Base-by-base conservation (phyloP, 2,329 filamentous ascomycete genomes). In the Epichloe sp. region DNA sequence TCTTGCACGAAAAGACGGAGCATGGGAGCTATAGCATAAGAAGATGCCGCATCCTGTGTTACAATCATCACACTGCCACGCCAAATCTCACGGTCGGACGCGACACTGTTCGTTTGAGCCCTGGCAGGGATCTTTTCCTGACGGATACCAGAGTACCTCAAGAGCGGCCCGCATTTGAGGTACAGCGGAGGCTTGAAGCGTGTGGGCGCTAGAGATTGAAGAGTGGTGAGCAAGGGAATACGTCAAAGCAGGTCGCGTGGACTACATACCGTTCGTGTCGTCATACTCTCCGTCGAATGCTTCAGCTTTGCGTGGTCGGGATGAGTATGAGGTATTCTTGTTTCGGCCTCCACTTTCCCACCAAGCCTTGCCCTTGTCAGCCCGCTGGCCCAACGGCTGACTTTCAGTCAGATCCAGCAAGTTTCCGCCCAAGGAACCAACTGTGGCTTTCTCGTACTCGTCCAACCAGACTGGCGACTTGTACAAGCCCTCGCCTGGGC, bases 61-160 rank as follows among this genome's bases (percentile, higher is more conserved):
- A 98, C 89, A 59, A 98, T 95, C 88, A 98, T 89, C 52, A 97
- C 77, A 54, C 82, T 94, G 5, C 93, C 93, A 64, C 90, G 81
- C 93, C 93, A 98, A 19, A 91, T 82, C 59, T 95, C 88, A 48
- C 81, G 78, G 43, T 88, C 82, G 0, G 62, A 50, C 12, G 62
- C 52, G 2, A 61, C 57, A 56, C 50, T 57, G 12, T 57, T 52
- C 21, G 56, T 61, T 41, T 59, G 60, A 6, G 61, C 47, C 48
- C 62, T 58, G 6, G 55, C 62, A 0, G 70, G 61, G 46, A 69
- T 61, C 60, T 73, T 71, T 67, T 95, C 80, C 40, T 74, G 75
- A 41, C 84, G 80, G 42, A 95, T 80, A 19, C 94, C 93, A 51
- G 85, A 91, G 65, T 95, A 98, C 53, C 93, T 82, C 55, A 98